Base-by-base conservation (phyloP, 495 filamentous ascomycete genomes). In the Astrothelium subdiscretum region DNA sequence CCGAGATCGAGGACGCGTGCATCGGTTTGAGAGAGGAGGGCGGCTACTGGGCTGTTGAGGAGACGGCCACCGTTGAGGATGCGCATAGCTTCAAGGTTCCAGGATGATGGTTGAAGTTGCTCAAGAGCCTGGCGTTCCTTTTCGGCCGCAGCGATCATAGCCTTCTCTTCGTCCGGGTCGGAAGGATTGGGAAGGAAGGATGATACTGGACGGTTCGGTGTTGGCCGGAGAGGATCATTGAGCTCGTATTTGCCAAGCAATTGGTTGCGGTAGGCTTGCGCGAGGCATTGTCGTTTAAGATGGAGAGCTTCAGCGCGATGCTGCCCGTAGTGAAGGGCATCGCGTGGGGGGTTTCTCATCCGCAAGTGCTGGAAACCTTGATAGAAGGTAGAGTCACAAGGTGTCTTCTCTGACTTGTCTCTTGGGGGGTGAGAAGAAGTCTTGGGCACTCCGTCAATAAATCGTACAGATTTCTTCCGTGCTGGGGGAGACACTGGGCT, bases 291-390 rank as follows among this genome's bases (percentile, higher is more conserved):
- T 12, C 94, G 87, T 64, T 86, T 82, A 24, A 92, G 83, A 70
- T 96, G 91, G 13, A 97, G 76, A 20, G 92, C 91, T 69, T 97
- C 94, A 59, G 91, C 94, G 57, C 94, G 86, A 31, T 88, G 82
- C 64, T 88, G 84, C 3, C 89, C 86, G 70, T 96, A 88, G 62
- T 91, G 78, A 68, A 95, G 95, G 13, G 85, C 82, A 71, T 97
- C 94, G n/a, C 70, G 75, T 58, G 78, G 75, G 61, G 77, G 80
- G 29, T 81, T 81, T 44, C 77, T 78, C 32, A 83, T 78, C 51
- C 83, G 75, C 51, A 87, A 77, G 51, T 86, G 83, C 63, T 89
- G 85, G 72, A 96, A 97, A 29, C 90, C 90, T 64, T 90, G 86
- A 79, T 92, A 92, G 71, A 94, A 96, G n/a, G 92, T 88, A 1